phyloP scores from a whole-genome alignment of 495 filamentous ascomycete genomes.

The Penicillium robsamsonii region DNA sequence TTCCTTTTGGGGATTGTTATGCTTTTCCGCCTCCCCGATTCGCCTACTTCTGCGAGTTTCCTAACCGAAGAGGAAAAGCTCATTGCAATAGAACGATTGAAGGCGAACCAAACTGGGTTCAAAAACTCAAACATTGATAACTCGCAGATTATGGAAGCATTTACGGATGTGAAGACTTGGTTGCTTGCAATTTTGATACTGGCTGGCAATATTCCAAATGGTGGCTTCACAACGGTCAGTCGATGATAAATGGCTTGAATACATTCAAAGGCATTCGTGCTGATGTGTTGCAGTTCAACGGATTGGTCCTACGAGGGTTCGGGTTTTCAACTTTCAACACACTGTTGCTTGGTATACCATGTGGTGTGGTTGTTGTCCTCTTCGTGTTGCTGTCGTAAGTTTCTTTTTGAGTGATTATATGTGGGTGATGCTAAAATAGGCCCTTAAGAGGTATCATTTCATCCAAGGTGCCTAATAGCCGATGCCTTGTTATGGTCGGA shows the following conservation, averaged over 20 bases:
- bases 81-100: slow-evolving; percentile 49
- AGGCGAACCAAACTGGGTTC: slow-evolving; percentile 53
- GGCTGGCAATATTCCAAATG: slow-evolving; percentile 29
- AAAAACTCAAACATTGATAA: slow-evolving; percentile 53
- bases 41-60: slow-evolving; percentile 43
- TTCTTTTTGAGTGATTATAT: neutral
- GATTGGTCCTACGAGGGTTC: slow-evolving; percentile 35
- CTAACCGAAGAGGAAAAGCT: slow-evolving; percentile 43
- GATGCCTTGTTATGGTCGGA: slow-evolving; percentile 19
- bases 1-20: slow-evolving; percentile 37
- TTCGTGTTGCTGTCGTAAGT: slow-evolving; percentile 21
- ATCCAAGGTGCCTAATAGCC: slow-evolving; percentile 20
- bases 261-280: neutral
- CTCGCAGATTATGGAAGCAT: slow-evolving; percentile 46
- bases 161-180: slow-evolving; percentile 42
- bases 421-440: neutral
- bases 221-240: slow-evolving; percentile 34
- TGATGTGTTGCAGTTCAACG: slow-evolving; percentile 27
- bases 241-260: neutral
- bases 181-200: slow-evolving; percentile 22
- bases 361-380: slow-evolving; percentile 21
- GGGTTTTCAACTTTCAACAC: slow-evolving; percentile 35
- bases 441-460: slow-evolving; percentile 11
- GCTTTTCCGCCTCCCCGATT: slow-evolving; percentile 47
- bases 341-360: slow-evolving; percentile 31